A percentile compares a stretch with the other conserved stretches of the same genome.
phyloP scores from a whole-genome alignment of 345 rosid genomes.

The Syzygium aqueum region DNA sequence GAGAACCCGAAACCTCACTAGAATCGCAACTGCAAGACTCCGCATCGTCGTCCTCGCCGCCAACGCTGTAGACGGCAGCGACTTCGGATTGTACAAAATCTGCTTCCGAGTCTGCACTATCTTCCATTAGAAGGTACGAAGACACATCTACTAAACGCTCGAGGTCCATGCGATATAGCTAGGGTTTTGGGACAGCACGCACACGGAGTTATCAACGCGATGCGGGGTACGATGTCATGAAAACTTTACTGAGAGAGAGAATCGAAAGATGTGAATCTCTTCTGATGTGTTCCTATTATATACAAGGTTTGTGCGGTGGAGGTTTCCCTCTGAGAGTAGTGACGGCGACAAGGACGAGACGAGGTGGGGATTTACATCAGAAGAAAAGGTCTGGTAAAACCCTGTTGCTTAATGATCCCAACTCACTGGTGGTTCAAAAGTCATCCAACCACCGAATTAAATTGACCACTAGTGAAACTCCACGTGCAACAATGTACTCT shows the following conservation, averaged over 20 bases:
- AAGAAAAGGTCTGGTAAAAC: slow-evolving; percentile 2
- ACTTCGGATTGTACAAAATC: slow-evolving; percentile 4
- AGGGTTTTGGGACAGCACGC: not conserved
- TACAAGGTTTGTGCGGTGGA: not conserved
- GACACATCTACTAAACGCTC: slow-evolving; percentile 17
- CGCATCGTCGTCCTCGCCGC: slow-evolving; percentile 31
- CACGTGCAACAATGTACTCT: not conserved
- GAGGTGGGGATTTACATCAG: not conserved
- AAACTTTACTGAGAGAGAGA: not conserved
- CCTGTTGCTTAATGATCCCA: slow-evolving; percentile 6
- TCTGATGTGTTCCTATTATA: not conserved
- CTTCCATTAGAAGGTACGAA: slow-evolving; percentile 35
- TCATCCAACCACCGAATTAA: slow-evolving; percentile 11
- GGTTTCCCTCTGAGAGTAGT: not conserved
- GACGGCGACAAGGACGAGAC: not conserved
- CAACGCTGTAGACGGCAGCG: not conserved
- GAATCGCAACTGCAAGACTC: slow-evolving; percentile 41
- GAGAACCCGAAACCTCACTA: not conserved
- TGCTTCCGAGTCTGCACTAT: slow-evolving; percentile 40
- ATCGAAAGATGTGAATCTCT: not conserved
- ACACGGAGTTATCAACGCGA: not conserved
- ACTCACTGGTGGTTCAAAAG: slow-evolving; percentile 24
- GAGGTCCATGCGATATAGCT: not conserved
- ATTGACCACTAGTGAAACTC: not conserved
- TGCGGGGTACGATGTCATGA: not conserved